Evolutionary conservation across 768 basidiomycete genomes (phyloP).

Genomic region (Xerocomellus chrysenteron): DNA sequence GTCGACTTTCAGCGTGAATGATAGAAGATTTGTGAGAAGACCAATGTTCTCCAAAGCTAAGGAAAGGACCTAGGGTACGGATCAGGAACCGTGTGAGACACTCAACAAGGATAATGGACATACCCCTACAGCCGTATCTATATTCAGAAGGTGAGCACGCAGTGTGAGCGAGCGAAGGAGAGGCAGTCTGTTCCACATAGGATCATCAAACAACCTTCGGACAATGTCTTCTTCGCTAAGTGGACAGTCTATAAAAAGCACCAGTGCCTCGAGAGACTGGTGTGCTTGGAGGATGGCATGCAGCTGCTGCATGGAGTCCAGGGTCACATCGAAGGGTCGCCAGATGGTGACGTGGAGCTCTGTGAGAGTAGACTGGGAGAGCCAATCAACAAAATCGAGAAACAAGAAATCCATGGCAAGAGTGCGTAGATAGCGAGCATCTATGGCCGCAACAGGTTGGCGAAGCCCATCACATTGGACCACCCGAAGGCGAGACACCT

Average conservation of each 20-base stretch:
- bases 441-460: background rate
- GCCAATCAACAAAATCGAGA: background rate
- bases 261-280: background rate
- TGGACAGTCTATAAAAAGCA: background rate
- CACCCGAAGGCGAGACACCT: constrained; percentile 5
- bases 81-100: background rate
- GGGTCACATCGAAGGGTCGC: too few species aligned
- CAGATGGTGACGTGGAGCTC: background rate
- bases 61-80: background rate
- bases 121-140: background rate
- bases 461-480: accelerated
- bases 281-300: background rate
- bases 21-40: background rate
- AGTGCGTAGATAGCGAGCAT: background rate
- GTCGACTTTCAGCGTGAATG: background rate
- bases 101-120: background rate
- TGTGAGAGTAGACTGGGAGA: background rate
- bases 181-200: background rate
- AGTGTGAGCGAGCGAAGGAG: constrained; percentile 4
- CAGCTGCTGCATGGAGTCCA: background rate
- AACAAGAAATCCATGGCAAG: background rate
- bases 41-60: background rate
- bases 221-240: background rate
- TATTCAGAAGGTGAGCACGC: accelerated
- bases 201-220: background rate